These are phyloP conservation scores for Penicillium aurantiogriseum DNA, from an alignment of 2,329 filamentous ascomycete genomes.

Conservation along the genomic window DNA sequence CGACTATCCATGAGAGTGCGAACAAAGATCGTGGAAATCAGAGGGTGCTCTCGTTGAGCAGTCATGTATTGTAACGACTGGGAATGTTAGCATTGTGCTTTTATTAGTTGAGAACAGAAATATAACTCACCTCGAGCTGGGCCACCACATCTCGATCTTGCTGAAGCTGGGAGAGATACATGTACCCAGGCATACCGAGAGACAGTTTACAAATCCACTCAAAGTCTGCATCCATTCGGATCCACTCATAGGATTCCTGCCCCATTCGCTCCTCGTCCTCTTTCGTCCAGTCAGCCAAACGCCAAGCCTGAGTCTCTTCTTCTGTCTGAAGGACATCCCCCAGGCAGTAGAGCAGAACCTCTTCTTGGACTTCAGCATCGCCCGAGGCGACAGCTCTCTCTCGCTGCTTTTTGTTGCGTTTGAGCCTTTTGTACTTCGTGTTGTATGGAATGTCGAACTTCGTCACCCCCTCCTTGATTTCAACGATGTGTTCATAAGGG, in stretches of 20 bases:
- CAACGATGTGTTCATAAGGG: constrained; percentile 95
- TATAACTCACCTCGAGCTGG: constrained; percentile 57
- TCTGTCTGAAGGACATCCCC: constrained; percentile 84
- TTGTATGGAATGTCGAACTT: constrained; percentile 97
- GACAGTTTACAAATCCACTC: constrained; percentile 93
- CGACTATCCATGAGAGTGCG: constrained; percentile 86
- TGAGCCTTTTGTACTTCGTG: constrained; percentile 97
- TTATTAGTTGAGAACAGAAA: neutral
- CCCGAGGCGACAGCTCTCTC: constrained; percentile 68
- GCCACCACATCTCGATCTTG: constrained; percentile 96
- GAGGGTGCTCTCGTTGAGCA: constrained; percentile 65
- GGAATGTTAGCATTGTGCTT: constrained; percentile 3
- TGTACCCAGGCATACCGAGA: constrained; percentile 83
- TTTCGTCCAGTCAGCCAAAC: constrained; percentile 80
- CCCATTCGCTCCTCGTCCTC: constrained; percentile 91
- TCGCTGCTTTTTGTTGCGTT: constrained; percentile 79
- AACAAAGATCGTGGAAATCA: constrained; percentile 84
- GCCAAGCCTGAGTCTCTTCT: constrained; percentile 81
- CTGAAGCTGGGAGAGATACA: constrained; percentile 96
- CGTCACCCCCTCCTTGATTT: constrained; percentile 82
- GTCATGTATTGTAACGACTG: constrained; percentile 72
- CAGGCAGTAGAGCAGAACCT: constrained; percentile 83
- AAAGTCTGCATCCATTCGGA: constrained; percentile 95
- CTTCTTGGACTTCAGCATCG: constrained; percentile 68
- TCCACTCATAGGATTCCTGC: constrained; percentile 97